Evolutionary conservation across 768 basidiomycete genomes (phyloP), one percentile per base, ranked within the genome.

Genomic region (Solioccasus polychromus): DNA sequence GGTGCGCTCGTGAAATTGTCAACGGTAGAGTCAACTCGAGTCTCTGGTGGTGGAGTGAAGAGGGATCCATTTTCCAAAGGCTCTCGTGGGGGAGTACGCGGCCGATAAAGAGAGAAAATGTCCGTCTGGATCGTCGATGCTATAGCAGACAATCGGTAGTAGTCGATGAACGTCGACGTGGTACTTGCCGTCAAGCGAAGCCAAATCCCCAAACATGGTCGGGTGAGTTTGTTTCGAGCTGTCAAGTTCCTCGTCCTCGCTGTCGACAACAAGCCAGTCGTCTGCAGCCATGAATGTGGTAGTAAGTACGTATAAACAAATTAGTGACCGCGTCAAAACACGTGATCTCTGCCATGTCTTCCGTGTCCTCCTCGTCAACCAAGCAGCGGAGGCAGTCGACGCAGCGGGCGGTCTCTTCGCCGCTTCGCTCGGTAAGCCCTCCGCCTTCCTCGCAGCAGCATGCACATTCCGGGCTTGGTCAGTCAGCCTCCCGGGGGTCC

Each of bases 201-300:
- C 19, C 37, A 24, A 35, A 31, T 29, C 31, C 19, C 26, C 43
- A 5, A 8, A n/a, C 8, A 17, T 18, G 14, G 25, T 34, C 11
- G 42, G 25, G 20, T 3, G 30, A 15, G 26, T 32, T 23, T 18
- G 17, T 34, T 18, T 25, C 19, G 41, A 35, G 10, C 3, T 30
- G 8, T 25, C 4, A 5, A 45, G 44, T 18, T 1, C 61, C 38
- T 74, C 72, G 22, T 63, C 73, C 40, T 74, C 72, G 57, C 78
- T 79, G 54, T 75, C 78, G 20, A 71, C 71, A 40, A 78, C 70
- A n/a, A 76, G 60, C 60, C 76, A 76, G 46, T 74, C 66, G 15
- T 64, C 52, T 23, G 54, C 35, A 15, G 39, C 22, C 54, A 64
- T 52, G 39, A 20, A 24, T 26, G 45, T 42, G 23, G 49, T 53